phyloP scores from a whole-genome alignment of 768 basidiomycete species.

The Termitomyces sp. region DNA sequence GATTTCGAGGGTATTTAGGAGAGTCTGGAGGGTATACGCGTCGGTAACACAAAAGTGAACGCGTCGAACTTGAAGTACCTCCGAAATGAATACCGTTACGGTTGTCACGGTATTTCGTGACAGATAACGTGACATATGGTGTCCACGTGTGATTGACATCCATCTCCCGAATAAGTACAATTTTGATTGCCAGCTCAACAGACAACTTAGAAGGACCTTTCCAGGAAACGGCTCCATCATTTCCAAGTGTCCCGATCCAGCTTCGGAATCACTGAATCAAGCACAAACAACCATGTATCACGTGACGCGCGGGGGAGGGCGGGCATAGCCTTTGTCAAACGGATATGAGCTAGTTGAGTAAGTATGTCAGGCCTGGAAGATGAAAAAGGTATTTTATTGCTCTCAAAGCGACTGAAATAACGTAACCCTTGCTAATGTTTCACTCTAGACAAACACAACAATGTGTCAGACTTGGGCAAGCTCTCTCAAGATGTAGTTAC shows the following conservation, averaged over 20 bases:
- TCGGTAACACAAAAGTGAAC: neutral
- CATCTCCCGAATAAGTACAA: no score
- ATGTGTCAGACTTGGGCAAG: constrained; percentile 19
- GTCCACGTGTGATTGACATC: no score
- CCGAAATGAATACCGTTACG: neutral
- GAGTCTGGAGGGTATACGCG: neutral
- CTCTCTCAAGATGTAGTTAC: constrained; percentile 43
- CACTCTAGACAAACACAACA: constrained; percentile 24
- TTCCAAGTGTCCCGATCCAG: no score
- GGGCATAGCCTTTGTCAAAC: neutral
- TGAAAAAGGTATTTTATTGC: neutral
- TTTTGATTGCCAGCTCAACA: no score
- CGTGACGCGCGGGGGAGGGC: neutral
- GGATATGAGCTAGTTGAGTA: neutral
- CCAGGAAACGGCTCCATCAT: no score
- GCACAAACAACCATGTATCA: neutral
- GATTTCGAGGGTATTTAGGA: neutral
- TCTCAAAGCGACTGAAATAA: no score
- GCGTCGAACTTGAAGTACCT: neutral
- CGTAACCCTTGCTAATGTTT: neutral
- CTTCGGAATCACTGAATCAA: no score
- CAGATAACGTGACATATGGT: neutral
- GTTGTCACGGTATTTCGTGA: neutral
- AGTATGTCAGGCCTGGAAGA: neutral
- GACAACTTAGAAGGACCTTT: no score